A percentile compares a stretch with the other conserved stretches of the same genome.
These are phyloP conservation scores for Microthlaspi erraticum DNA, from an alignment of 345 rosid species.

Conservation along the genomic window DNA sequence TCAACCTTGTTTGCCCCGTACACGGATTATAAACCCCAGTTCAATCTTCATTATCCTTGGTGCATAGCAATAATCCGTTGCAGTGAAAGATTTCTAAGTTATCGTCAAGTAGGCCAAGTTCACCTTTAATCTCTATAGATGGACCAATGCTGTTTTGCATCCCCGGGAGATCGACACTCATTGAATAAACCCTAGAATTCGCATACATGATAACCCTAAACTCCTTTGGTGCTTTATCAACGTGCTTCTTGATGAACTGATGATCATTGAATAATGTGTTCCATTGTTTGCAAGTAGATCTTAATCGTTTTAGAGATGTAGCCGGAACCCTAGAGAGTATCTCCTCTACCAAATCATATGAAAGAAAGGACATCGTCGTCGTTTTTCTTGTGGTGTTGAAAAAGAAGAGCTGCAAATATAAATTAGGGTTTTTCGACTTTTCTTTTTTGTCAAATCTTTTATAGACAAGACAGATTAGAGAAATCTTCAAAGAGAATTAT, in stretches of 20 bases:
- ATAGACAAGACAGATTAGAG: too few species aligned
- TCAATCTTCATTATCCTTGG: neutral
- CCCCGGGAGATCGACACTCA: neutral
- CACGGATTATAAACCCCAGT: neutral
- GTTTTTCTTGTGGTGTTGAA: too few species aligned
- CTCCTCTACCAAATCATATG: too few species aligned
- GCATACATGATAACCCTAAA: neutral
- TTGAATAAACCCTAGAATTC: neutral
- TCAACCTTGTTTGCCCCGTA: neutral
- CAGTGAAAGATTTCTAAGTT: neutral
- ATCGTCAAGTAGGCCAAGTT: neutral
- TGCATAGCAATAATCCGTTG: slow-evolving; percentile 5
- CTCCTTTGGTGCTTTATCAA: neutral
- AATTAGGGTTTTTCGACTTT: too few species aligned
- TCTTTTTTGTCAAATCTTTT: too few species aligned
- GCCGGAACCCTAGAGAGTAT: too few species aligned
- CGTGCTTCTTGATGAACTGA: neutral
- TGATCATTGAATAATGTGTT: neutral
- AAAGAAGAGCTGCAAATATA: too few species aligned
- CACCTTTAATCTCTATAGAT: slow-evolving; percentile 1
- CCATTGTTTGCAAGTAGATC: slow-evolving; percentile 9
- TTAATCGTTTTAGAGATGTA: too few species aligned
- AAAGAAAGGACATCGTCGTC: too few species aligned
- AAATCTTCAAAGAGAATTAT: too few species aligned
- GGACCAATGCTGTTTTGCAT: neutral